Evolutionary conservation across 257 asterid species (phyloP), one percentile per base, ranked within the genome.

Genomic region (Jasminum sambac): DNA sequence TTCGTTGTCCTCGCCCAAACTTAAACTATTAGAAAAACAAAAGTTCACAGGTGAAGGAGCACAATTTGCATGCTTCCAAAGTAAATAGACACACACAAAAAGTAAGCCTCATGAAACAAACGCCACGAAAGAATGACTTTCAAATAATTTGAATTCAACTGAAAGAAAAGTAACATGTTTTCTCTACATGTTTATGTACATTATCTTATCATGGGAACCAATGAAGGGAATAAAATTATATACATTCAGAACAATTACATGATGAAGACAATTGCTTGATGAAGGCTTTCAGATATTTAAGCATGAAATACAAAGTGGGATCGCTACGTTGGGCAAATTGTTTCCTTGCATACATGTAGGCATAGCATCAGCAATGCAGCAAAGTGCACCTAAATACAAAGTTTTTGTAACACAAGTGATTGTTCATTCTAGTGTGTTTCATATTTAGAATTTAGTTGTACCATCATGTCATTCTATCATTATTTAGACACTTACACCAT

Each of bases 111-210:
- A 46, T 50, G 25, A 60, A 71, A 73, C 66, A 30, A 65, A 72
- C 70, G 25, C 39, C 14, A 63, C 41, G 48, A 30, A 68, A 23
- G 74, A 25, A 73, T 52, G 42, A 43, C n/a, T 58, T 66, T 40
- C 58, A 44, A 17, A 36, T 67, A 57, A 59, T 66, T 43, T 11
- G 46, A 57, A 67, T 52, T 68, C 71, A 72, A 66, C 72, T 58
- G 58, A 61, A 8, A 68, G 36, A 30, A 67, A 39, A 40, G 17
- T 64, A 52, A 39, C 13, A 64, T 50, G 13, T 14, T n/a, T 26
- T 48, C 50, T 12, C 16, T 40, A 12, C 55, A 34, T 50, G 43
- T 44, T 63, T 12, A 26, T 26, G 21, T 26, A 17, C 67, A 41
- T 48, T 52, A 76, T 69, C 55, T 46, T 55, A 57, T 38, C 58